phyloP scores from a whole-genome alignment of 257 asterid species.

The Nicotiana attenuata region DNA sequence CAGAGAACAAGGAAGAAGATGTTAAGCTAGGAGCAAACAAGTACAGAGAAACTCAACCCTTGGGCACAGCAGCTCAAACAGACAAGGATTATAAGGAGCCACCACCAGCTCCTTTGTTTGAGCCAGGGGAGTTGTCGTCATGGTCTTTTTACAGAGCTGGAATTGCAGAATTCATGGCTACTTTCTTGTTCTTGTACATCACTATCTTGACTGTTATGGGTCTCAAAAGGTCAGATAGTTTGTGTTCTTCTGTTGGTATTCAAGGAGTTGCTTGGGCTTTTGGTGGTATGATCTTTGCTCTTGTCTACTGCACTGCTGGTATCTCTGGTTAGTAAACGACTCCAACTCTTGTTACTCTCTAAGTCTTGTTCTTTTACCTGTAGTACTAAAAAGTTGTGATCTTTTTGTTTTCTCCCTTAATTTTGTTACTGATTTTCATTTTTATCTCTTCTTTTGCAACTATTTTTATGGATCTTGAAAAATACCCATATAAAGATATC shows the following conservation, averaged over 20 bases:
- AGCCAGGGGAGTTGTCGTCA: constrained; percentile 58
- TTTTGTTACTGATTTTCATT: neutral
- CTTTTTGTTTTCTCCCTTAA: neutral
- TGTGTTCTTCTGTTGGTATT: constrained; percentile 42
- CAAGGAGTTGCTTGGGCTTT: constrained; percentile 57
- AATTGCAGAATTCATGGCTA: constrained; percentile 63
- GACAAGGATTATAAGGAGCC: constrained; percentile 57
- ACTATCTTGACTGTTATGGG: constrained; percentile 48
- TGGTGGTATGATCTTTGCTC: constrained; percentile 55
- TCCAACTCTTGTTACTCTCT: constrained; percentile 11
- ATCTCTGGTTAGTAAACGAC: constrained; percentile 30
- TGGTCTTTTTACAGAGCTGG: constrained; percentile 81
- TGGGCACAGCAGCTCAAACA: constrained; percentile 48
- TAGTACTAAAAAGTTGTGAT: no score
- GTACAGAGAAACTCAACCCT: constrained; percentile 38
- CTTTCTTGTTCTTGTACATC: constrained; percentile 46
- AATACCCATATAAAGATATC: neutral
- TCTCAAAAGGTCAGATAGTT: constrained; percentile 22
- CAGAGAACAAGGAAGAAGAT: constrained; percentile 45
- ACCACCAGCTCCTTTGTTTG: constrained; percentile 63
- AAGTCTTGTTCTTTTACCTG: constrained; percentile 36
- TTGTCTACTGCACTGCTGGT: constrained; percentile 53
- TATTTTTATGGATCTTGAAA: neutral
- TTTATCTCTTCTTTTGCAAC: neutral
- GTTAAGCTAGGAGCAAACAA: constrained; percentile 48